Evolutionary conservation across 371 early-diverging fungal genomes (phyloP).

Genomic region (Circinella umbellata): DNA sequence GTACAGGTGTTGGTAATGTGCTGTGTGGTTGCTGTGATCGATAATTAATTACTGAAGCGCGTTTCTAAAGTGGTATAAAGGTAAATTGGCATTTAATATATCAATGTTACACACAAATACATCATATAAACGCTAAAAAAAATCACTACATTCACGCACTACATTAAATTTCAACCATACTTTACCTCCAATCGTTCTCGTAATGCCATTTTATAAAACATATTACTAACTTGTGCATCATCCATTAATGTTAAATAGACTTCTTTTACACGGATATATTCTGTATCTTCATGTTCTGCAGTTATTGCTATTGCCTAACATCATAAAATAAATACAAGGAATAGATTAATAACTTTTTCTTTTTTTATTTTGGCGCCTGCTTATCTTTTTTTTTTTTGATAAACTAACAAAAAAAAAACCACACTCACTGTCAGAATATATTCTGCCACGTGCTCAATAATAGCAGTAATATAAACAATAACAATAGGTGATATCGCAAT

Average conservation of each 20-base stretch:
- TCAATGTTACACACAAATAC: background rate
- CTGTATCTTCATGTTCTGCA: slow-evolving; percentile 53
- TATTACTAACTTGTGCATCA: slow-evolving; percentile 49
- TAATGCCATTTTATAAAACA: slow-evolving; percentile 51
- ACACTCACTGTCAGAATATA: slow-evolving; percentile 50
- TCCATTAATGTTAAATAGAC: slow-evolving; percentile 52
- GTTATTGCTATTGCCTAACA: slow-evolving; percentile 30
- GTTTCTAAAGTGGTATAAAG: slow-evolving; percentile 12
- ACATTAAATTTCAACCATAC: too few species aligned
- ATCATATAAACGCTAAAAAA: too few species aligned
- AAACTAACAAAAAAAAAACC: background rate
- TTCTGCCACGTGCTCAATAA: slow-evolving; percentile 66
- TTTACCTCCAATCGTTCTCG: slow-evolving; percentile 40
- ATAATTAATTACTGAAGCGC: slow-evolving; percentile 12
- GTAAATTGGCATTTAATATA: background rate
- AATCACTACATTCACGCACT: too few species aligned
- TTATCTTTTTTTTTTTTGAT: background rate
- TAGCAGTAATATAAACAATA: slow-evolving; percentile 62
- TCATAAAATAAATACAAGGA: background rate
- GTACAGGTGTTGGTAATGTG: slow-evolving; percentile 10
- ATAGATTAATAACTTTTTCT: background rate
- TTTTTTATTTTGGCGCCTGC: background rate
- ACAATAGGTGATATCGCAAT: slow-evolving; percentile 55
- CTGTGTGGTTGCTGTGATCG: slow-evolving; percentile 2
- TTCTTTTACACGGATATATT: slow-evolving; percentile 59